These are phyloP conservation scores for Argentina anserina DNA, from an alignment of 306 rosid species.

Conservation along the genomic window DNA sequence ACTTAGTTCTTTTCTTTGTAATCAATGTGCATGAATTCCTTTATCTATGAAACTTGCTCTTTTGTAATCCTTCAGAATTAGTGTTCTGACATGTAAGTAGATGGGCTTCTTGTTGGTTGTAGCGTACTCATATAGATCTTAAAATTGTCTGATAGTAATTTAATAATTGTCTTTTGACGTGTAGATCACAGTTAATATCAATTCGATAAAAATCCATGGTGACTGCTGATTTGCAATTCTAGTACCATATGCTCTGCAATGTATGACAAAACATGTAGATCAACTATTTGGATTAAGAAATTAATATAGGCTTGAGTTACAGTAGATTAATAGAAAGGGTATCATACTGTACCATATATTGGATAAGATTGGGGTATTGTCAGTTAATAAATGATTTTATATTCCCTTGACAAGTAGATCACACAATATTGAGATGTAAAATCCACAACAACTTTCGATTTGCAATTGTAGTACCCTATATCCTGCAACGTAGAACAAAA, in stretches of 20 bases:
- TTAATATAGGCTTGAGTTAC: conserved; percentile 3
- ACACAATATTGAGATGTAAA: background rate
- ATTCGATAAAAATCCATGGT: background rate
- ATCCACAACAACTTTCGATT: background rate
- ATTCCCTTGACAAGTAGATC: no score
- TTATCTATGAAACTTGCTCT: background rate
- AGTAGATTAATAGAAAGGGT: no score
- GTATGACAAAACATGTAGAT: background rate
- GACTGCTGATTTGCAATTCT: background rate
- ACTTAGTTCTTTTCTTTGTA: background rate
- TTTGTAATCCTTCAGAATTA: background rate
- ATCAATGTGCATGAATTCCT: background rate
- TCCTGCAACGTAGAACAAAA: background rate
- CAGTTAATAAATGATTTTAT: no score
- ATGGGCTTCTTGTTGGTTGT: background rate
- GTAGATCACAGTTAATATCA: background rate
- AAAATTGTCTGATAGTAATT: background rate
- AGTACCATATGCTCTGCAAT: background rate
- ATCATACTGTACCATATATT: no score
- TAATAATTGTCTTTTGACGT: background rate
- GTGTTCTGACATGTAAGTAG: background rate
- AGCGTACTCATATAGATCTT: background rate
- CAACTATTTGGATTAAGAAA: background rate
- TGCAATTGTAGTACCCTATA: background rate
- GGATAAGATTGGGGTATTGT: no score